These are phyloP conservation scores for Pyrenophora tritici-repentis DNA, from an alignment of 2,329 filamentous ascomycete species.

Conservation along the genomic window DNA sequence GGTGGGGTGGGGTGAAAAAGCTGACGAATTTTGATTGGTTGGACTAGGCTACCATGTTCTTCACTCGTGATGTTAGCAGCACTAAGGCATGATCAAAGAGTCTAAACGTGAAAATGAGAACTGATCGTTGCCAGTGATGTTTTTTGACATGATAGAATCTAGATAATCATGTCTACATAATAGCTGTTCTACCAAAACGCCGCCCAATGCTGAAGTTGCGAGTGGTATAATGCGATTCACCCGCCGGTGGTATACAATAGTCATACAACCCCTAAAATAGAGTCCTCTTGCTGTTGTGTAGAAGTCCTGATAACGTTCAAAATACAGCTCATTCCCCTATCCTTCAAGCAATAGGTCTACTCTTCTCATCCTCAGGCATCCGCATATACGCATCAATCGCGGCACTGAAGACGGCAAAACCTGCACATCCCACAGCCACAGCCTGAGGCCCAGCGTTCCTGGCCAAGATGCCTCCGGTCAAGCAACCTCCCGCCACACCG, in stretches of 20 bases:
- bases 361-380: slow-evolving; percentile 49
- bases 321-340: neutral
- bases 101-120: neutral
- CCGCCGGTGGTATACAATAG: slow-evolving; percentile 21
- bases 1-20: slow-evolving; percentile 16
- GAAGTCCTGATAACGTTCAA: neutral
- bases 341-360: slow-evolving; percentile 45
- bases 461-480: slow-evolving; percentile 88
- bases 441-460: slow-evolving; percentile 88
- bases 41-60: neutral
- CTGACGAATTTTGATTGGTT: slow-evolving; percentile 12
- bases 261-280: slow-evolving; percentile 4
- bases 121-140: too few species aligned
- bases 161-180: neutral
- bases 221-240: slow-evolving; percentile 4
- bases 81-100: neutral
- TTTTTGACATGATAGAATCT: neutral
- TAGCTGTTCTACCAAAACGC: slow-evolving; percentile 15
- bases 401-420: slow-evolving; percentile 89
- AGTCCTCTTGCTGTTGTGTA: neutral
- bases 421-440: slow-evolving; percentile 82
- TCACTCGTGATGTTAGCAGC: neutral
- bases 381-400: slow-evolving; percentile 91
- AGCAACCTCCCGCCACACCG: slow-evolving; percentile 82
- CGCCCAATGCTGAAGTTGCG: slow-evolving; percentile 29